A percentile compares a stretch with the other conserved stretches of the same genome.
Conservation (phyloP, 2,329 filamentous ascomycete species). For the Claviceps maximensis region DNA sequence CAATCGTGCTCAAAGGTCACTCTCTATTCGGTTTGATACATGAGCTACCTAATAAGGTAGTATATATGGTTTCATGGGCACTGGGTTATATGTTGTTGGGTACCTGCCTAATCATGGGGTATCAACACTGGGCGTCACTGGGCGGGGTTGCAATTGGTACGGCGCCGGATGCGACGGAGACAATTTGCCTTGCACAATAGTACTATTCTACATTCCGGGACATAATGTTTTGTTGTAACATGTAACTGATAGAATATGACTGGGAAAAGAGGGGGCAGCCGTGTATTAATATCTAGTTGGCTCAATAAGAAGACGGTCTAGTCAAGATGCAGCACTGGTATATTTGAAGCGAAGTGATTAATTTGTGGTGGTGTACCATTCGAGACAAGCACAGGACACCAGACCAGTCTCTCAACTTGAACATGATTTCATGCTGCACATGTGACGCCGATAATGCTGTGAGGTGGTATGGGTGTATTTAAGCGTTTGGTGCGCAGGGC, state of each 20-base stretch:
- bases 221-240: conserved; percentile 5
- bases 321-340: too few species aligned
- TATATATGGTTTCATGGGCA: background rate
- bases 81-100: background rate
- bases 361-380: too few species aligned
- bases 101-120: background rate
- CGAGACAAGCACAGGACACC: too few species aligned
- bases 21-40: too few species aligned
- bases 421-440: too few species aligned
- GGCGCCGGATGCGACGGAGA: background rate
- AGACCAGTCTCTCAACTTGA: too few species aligned
- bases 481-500: too few species aligned
- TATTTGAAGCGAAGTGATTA: too few species aligned
- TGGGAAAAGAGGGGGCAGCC: background rate
- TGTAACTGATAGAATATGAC: conserved; percentile 1
- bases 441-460: too few species aligned
- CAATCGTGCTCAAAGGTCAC: background rate
- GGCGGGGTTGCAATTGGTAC: background rate
- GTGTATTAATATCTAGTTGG: background rate
- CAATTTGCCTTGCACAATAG: conserved; percentile 1
- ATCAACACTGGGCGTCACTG: background rate
- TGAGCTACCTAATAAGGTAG: background rate
- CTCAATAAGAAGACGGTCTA: background rate
- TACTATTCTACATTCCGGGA: conserved; percentile 3
- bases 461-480: too few species aligned